Base-by-base conservation (phyloP, 495 filamentous ascomycete genomes). In the Penicillium dipodomyicola region DNA sequence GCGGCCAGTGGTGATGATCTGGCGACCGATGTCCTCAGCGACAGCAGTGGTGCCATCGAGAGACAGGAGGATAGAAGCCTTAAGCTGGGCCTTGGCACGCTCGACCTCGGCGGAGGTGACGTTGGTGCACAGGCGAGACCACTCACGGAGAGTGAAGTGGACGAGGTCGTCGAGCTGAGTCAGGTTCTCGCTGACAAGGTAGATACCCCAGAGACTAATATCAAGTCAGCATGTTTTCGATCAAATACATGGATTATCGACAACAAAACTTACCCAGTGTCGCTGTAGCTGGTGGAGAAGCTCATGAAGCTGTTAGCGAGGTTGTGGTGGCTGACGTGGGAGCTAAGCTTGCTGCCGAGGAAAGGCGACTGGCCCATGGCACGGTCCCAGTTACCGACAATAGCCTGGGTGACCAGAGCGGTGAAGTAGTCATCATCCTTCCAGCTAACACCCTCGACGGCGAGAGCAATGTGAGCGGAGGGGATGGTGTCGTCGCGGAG, bases 281-380 rank as follows among this genome's bases (percentile, higher is more conserved):
- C 94, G 71, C 90, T 96, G 79, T 99, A 99, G 80, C 91, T 96
- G 45, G 94, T 99, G 65, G 91, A 96, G 80, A 99, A 99, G 84
- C 89, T 93, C 94, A 99, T 99, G 85, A 96, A 97, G 82, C 91
- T 96, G 79, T 94, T 99, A 68, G 93, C 93, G 49, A 99, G 84
- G 68, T 91, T 85, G 77, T 97, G 82, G 78, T 96, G 82, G 82
- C 93, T 86, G 56, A 99, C 87, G 62, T 94, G 88, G 56, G 85
- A 84, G 82, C 91, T 95, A 67, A 99, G 89, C 83, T 93, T 97
- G 90, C 90, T 96, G 61, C 94, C 95, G 60, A 97, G 85, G 81
- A 96, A 92, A 49, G 92, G 83, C 45, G 93, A 91, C 77, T 92
- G 96, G 71, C 95, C 95, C 88, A 97, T 95, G 52, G 94, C 89